A percentile compares a stretch with the other conserved stretches of the same genome.
Conservation (phyloP, 495 filamentous ascomycete genomes). For the Penicillium flavigenum region DNA sequence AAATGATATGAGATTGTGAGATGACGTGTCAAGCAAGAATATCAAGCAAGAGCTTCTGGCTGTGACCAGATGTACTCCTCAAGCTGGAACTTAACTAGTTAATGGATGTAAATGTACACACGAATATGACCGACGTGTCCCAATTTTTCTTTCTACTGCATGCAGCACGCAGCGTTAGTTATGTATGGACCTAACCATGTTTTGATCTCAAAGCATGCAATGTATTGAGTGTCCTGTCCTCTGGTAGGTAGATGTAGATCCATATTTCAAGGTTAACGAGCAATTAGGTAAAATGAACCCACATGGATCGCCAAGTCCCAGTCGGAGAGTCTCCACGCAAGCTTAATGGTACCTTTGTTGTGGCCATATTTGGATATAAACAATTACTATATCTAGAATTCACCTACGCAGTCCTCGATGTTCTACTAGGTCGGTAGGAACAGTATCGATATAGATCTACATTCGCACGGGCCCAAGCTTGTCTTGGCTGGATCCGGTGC, state of each 20-base stretch:
- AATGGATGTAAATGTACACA: constrained; percentile 12
- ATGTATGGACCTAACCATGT: no score
- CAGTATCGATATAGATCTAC: neutral
- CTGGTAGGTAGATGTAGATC: neutral
- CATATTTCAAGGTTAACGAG: neutral
- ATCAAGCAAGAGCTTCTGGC: neutral
- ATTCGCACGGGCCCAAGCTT: constrained; percentile 10
- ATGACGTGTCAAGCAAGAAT: neutral
- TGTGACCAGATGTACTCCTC: neutral
- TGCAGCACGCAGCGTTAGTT: neutral
- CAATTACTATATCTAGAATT: neutral
- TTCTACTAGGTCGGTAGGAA: neutral
- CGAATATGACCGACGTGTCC: constrained; percentile 2
- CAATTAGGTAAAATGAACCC: constrained; percentile 5
- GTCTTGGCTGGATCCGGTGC: neutral
- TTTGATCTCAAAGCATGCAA: no score
- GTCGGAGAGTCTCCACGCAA: neutral
- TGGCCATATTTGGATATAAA: neutral
- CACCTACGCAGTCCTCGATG: neutral
- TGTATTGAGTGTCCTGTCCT: neutral
- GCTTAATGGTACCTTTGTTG: neutral
- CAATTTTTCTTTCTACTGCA: neutral
- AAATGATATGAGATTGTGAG: constrained; percentile 20
- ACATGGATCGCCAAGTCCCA: constrained; percentile 6
- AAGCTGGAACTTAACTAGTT: neutral